Base-by-base conservation (phyloP, 805 yeast genomes). In the Kuraishia hungarica region DNA sequence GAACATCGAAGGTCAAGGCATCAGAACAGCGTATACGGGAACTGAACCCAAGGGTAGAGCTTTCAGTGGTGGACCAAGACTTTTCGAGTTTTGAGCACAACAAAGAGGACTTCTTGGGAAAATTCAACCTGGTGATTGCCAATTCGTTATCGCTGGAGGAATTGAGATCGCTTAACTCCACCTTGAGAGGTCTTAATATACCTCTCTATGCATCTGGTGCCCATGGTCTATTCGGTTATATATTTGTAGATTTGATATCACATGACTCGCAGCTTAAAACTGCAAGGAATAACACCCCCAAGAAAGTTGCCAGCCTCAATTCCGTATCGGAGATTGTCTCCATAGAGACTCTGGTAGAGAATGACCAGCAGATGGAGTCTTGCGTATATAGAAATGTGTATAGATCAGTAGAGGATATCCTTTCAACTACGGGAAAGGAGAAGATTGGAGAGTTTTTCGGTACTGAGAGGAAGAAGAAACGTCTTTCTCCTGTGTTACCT, bases 201-300 rank as follows among this genome's bases (percentile, higher is more conserved):
- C 89, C 96, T 2, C 74, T 94, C 29, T 90, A 87, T 65, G 76
- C 80, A 17, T 72, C 88, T 1, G 86, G 84, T 0, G 64, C 83
- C 1, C 86, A 86, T 67, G 99, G 99, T 0, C 72, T 92, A 64
- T 90, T 80, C 66, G 97, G 97, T 1, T 88, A 81, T 63, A 78
- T 89, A 1, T 86, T 92, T 65, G 82, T 83, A 2, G 99, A 94
- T 68, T 74, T 93, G 57, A 79, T 89, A 11, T 67, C 74, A 51
- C 90, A 89, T 68, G 73, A 75, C 35, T 76, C 89, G 1, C 71
- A 69, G 2, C 77, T 79, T 51, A 83, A 80, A 47, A 78, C 76
- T 54, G 80, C 79, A 51, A 77, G 73, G 55, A 79, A 82, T 48
- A 70, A 74, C 22, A 64, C 72, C 8, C 65, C 78, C n/a, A 79